Percentiles rank a stretch among this genome's conserved stretches.
phyloP scores from a whole-genome alignment of 139 green algal species.

The Auxenochlorella pyrenoidosa region DNA sequence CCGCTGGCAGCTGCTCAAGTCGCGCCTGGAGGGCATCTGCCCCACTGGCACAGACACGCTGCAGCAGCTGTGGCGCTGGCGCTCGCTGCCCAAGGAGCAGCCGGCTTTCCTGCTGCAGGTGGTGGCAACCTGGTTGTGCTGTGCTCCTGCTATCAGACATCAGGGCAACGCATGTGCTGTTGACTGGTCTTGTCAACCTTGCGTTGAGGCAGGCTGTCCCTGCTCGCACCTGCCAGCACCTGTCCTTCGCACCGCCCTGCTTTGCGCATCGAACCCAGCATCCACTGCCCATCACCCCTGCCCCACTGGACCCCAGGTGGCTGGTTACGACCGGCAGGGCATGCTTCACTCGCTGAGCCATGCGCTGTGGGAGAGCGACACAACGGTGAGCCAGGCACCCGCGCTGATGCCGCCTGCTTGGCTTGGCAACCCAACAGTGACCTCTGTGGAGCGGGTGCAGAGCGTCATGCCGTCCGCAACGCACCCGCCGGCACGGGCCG shows the following conservation, averaged over 20 bases:
- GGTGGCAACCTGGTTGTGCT: background rate
- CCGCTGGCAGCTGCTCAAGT: slow-evolving; percentile 63
- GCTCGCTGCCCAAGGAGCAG: slow-evolving; percentile 43
- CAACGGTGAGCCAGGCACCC: slow-evolving; percentile 16
- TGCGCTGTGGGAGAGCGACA: slow-evolving; percentile 69
- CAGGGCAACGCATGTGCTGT: no score
- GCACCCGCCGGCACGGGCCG: no score
- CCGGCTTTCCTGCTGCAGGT: slow-evolving; percentile 53
- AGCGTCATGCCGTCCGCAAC: no score
- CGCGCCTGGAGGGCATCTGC: slow-evolving; percentile 52
- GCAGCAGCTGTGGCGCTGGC: slow-evolving; percentile 44
- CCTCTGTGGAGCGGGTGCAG: no score
- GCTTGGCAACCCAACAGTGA: no score
- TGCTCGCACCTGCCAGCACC: no score
- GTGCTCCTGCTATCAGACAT: no score
- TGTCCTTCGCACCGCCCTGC: no score
- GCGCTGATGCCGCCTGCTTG: background rate
- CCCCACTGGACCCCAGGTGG: slow-evolving; percentile 34
- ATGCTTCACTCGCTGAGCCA: slow-evolving; percentile 70
- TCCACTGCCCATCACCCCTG: background rate
- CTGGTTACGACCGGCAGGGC: slow-evolving; percentile 57
- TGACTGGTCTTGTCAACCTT: no score
- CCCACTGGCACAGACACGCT: slow-evolving; percentile 27
- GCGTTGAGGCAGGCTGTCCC: no score
- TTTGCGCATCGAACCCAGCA: background rate